Percentiles rank a stretch among this genome's conserved stretches.
These are phyloP conservation scores for Immersiella caudata DNA, from an alignment of 495 filamentous ascomycete species.

Conservation along the genomic window DNA sequence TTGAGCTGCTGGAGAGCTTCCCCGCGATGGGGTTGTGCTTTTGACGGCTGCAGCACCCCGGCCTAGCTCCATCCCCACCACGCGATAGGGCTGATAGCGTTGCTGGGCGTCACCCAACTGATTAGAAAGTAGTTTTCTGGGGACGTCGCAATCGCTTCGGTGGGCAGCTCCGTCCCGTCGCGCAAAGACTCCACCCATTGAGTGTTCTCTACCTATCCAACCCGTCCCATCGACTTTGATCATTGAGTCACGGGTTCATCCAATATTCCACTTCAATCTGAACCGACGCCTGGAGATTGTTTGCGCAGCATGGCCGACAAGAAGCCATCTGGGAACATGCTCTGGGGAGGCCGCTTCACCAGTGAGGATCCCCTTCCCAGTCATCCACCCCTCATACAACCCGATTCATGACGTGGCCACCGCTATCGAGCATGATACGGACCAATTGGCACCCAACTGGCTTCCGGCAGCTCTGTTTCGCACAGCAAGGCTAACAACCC, in stretches of 20 bases:
- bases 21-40: neutral
- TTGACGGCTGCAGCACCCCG: neutral
- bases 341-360: conserved; percentile 85
- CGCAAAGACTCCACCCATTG: neutral
- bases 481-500: neutral
- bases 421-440: neutral
- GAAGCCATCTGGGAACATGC: conserved; percentile 57
- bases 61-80: neutral
- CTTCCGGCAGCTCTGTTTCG: neutral
- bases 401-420: conserved; percentile 8
- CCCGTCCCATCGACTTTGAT: neutral
- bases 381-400: conserved; percentile 18
- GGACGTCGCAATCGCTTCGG: conserved; percentile 12
- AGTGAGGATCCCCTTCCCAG: conserved; percentile 43
- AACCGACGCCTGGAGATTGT: neutral
- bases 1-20: neutral
- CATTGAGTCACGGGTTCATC: neutral
- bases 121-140: conserved; percentile 18
- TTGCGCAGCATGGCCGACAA: conserved; percentile 22
- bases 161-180: neutral
- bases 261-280: neutral
- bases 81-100: conserved; percentile 10
- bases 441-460: neutral
- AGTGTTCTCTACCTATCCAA: conserved; percentile 1
- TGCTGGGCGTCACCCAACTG: conserved; percentile 3